Evolutionary conservation across 257 asterid genomes (phyloP).

Genomic region (Paulownia fortunei): DNA sequence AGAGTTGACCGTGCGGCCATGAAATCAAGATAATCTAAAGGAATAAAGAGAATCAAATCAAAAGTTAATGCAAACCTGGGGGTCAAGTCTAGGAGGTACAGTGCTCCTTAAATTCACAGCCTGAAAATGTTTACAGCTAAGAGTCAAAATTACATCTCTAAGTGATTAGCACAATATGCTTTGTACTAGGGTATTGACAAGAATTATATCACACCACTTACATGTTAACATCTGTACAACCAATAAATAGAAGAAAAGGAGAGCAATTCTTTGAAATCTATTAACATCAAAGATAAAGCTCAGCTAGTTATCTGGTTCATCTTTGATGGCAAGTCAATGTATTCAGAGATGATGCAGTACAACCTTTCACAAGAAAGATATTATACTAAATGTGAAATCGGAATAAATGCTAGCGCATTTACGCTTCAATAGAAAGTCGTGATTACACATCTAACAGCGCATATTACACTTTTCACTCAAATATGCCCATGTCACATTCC

Average conservation of each 20-base stretch:
- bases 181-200: not conserved
- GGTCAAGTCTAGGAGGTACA: conserved; percentile 46
- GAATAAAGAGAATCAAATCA: not conserved
- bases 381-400: not conserved
- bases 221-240: not conserved
- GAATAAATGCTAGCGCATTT: not conserved
- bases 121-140: conserved; percentile 44
- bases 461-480: not conserved
- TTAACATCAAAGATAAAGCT: not conserved
- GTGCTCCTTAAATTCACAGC: conserved; percentile 71
- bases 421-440: not conserved
- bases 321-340: not conserved
- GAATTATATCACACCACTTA: not conserved
- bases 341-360: not conserved
- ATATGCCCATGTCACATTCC: not conserved
- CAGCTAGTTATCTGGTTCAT: not conserved
- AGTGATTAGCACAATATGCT: not conserved
- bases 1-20: conserved; percentile 5
- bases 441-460: not conserved
- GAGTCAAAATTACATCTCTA: conserved; percentile 18
- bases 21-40: not conserved
- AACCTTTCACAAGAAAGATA: not conserved
- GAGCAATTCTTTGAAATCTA: too few species aligned
- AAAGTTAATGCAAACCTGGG: conserved; percentile 50
- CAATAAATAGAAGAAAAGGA: not conserved